These are phyloP conservation scores for Penicillium taxi DNA, from an alignment of 495 filamentous ascomycete genomes.

Conservation along the genomic window DNA sequence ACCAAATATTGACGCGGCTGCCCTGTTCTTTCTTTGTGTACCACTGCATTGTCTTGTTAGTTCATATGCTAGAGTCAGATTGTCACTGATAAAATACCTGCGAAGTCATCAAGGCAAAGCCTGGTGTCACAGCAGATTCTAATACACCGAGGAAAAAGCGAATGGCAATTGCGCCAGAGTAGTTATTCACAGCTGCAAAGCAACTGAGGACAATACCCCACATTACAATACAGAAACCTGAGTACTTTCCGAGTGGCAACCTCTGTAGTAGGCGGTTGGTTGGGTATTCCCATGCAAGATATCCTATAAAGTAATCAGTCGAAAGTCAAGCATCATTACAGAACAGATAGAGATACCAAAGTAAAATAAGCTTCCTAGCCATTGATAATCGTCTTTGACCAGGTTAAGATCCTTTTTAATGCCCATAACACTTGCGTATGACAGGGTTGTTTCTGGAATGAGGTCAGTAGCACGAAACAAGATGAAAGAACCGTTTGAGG, in stretches of 20 bases:
- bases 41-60: constrained; percentile 34
- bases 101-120: constrained; percentile 55
- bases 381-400: constrained; percentile 40
- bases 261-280: constrained; percentile 53
- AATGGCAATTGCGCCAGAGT: constrained; percentile 44
- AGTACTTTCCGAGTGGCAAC: constrained; percentile 53
- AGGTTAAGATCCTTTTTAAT: constrained; percentile 44
- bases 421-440: constrained; percentile 57
- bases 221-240: constrained; percentile 46
- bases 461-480: too few species aligned
- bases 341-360: constrained; percentile 36
- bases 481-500: not conserved
- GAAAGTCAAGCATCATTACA: not conserved
- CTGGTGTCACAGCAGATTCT: constrained; percentile 56
- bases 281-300: constrained; percentile 58
- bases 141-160: constrained; percentile 54
- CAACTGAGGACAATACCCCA: constrained; percentile 51
- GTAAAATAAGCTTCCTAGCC: constrained; percentile 54
- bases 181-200: constrained; percentile 44
- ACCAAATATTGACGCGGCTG: constrained; percentile 52
- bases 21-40: constrained; percentile 56
- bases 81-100: constrained; percentile 19
- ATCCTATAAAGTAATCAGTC: constrained; percentile 28
- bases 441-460: constrained; percentile 49
- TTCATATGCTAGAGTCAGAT: not conserved